Base-by-base conservation (phyloP, 2,329 filamentous ascomycete species). In the Hirsutella rhossiliensis region DNA sequence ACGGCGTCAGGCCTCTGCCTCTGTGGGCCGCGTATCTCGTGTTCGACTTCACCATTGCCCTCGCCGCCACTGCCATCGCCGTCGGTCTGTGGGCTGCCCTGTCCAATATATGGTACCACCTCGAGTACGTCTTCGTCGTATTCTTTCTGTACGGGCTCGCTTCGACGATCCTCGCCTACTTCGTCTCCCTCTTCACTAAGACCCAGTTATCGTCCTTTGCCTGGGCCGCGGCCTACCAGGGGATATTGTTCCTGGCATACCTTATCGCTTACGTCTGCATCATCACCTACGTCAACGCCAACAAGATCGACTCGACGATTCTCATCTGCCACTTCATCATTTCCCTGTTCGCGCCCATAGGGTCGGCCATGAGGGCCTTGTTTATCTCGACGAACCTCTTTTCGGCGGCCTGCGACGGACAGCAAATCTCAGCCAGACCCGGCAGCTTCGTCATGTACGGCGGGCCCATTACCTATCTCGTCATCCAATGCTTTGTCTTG, bases 191-290 rank as follows among this genome's bases (percentile, higher is more conserved):
- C 0, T 84, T 88, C 54, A 78, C 82, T 30, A 77, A 75, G 41
- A 88, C 83, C 29, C 87, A 94, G 60, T 72, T 95, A 6, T 82
- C 84, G 5, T 80, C 88, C 0, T 96, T 92, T 59, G 89, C 87
- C 0, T 84, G 90, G 58, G 79, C 85, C 2, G 84, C 87, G 1
- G 84, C 82, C 17, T 75, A 78, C 15, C 87, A 94, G 61, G 83
- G 82, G 8, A 66, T 84, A 11, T 64, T 82, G 51, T 85, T 88
- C 55, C 63, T 88, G 18, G 59, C 81, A 13, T 88, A 87, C 57
- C 68, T 88, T 48, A 77, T 88, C 52, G 76, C 75, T 2, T 87
- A 85, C 57, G 69, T 87, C 59, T 73, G 68, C 42, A 80, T 86
- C 27, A 67, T 90, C 48, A 90, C 84, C 0, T 95, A 87, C 55